Base-by-base conservation (phyloP, 768 basidiomycete species). In the Leucosporidium creatinivorum region DNA sequence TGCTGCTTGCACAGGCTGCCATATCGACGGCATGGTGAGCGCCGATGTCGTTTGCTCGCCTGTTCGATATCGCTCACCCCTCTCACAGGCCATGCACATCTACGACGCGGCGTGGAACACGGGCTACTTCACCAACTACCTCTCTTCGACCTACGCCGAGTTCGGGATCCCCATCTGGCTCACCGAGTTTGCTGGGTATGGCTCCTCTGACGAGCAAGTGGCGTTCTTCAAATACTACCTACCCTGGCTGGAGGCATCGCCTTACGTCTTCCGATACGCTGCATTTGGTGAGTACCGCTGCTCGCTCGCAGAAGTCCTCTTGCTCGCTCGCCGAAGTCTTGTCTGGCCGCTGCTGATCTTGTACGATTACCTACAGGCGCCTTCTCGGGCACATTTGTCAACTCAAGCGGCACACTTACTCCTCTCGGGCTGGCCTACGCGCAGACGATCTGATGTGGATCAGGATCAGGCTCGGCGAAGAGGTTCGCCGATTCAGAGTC, bases 151-250 rank as follows among this genome's bases (percentile, higher is more conserved):
- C 19, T 17, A 15, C 52, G 36, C 10, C 31, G 12, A 19, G n/a
- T 36, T 33, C 7, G 44, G 26, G 13, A 50, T 36, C 19, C 54
- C 62, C 25, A 26, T 70, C 30, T 66, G 65, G 65, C n/a, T 70
- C 2, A 70, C 69, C 36, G 69, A 70, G 57, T 68, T 68, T 58
- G 15, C 39, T 13, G 67, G 67, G 5, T 51, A 26, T 25, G 67
- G 67, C 4, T 64, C 62, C 2, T 48, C n/a, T 10, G 62, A 18
- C 1, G 50, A 63, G 62, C 67, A 68, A 36, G 28, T 51, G 47
- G 57, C 36, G 4, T 68, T 68, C 62, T 48, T 68, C 57, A 58
- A 68, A 26, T 63, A 39, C 56, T 55, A 54, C 31, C 36, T 58
- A 1, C 62, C 62, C 8, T 68, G 62, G 62, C 23, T 68, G 56